Evolutionary conservation across 768 basidiomycete genomes (phyloP), one percentile per base, ranked within the genome.

Genomic region (Lactarius psammicola): DNA sequence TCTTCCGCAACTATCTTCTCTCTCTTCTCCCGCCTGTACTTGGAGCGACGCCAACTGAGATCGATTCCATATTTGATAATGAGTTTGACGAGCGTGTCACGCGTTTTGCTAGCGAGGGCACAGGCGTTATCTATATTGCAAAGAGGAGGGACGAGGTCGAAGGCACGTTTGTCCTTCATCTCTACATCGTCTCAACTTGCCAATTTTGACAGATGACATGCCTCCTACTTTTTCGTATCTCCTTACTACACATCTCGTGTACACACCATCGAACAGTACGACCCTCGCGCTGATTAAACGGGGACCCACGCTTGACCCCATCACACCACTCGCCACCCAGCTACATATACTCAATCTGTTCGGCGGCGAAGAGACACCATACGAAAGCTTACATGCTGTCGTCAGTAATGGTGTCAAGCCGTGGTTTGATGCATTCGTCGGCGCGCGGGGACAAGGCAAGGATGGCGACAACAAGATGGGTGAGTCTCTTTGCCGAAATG

Each of bases 351-450:
- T 98, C 55, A 98, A 95, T 72, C 83, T 98, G 18, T 98, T 92
- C 70, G 91, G 89, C 28, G 88, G 89, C 17, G 90, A 92, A 54
- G 88, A 91, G 66, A 92, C 91, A 1, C 95, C 96, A 0, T 99
- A 98, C 73, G 96, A 98, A 76, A 92, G 93, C 73, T 77, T 99
- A 33, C 96, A 98, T 74, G 93, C 94, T 11, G 85, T 99, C 26
- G 94, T 99, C 20, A 97, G 95, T 73, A 88, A 85, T 63, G 97
- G 92, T 70, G 95, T 99, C 31, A 96, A 98, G 71, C 95, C 95
- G 0, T 98, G 94, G 89, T 98, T 99, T 72, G 95, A 98, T 76
- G 94, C 96, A 18, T 98, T 96, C 72, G 95, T 98, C 31, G 94
- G 90, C 28, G 83, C 93, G 28, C 85, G 94, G 59, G 85, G 87